Base-by-base conservation (phyloP, 1,139 yeast species). In the Petasospora fabianii region DNA sequence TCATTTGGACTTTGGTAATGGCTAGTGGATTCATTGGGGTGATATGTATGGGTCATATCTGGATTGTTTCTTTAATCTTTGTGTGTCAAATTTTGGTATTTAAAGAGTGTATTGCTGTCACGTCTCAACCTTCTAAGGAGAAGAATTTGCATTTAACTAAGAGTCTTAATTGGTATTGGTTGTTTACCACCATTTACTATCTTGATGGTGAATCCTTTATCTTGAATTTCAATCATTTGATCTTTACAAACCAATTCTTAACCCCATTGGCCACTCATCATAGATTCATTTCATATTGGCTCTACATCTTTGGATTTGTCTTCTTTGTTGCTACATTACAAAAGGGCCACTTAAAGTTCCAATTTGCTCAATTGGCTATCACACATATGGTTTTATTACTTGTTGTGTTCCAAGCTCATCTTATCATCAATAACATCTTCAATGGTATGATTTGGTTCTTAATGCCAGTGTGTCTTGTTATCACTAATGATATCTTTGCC, bases 1-100 rank as follows among this genome's bases (percentile, higher is more conserved):
- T 97, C n/a, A 70, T 84, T 37, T 92, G 97, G 97, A 84, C 97
- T 0, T 62, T 92, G 54, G 88, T 92, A 21, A 90, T 92, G 97
- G 83, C 92, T 49, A 65, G 69, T 16, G 80, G 79, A 9, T 85
- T 92, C 62, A 75, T 88, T 50, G 63, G 73, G 20, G 70, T 84
- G 21, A 67, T 92, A 37, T 80, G 86, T n/a, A 77, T 92, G 5
- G 99, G 99, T 24, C 97, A 90, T 59, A 67, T 84, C 38, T 80
- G 90, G 68, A 74, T 90, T 46, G 84, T 90, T 45, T 62, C 75
- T 5, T 66, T 86, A 47, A 87, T 92, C 32, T 68, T 84, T 32
- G 55, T 80, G 12, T 75, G 87, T 47, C 96, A 92, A 64, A 71
- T 86, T 29, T 73, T 88, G 44, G 85, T 95, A 6, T 92, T 87